Conservation (phyloP, 192 early-diverging fungal species). For the Entophlyctis luteolus region DNA sequence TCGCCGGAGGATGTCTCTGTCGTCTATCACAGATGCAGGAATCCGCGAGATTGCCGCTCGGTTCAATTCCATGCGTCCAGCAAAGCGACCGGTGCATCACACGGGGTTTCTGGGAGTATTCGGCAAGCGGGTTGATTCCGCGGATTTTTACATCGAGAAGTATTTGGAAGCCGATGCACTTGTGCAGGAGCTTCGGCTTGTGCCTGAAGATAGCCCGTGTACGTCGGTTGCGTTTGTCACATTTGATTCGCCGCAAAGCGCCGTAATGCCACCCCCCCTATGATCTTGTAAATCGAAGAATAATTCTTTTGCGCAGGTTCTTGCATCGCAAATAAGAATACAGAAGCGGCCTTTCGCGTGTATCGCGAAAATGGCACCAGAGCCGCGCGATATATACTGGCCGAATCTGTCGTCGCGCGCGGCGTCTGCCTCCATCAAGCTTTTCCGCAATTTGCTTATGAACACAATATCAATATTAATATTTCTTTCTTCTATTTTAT, state of each 20-base stretch:
- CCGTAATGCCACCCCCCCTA: conserved; percentile 27
- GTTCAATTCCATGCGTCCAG: conserved; percentile 30
- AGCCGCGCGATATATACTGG: conserved; percentile 59
- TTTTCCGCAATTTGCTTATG: conserved; percentile 41
- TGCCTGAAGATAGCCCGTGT: conserved; percentile 35
- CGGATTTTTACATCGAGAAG: conserved; percentile 36
- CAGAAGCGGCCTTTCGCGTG: conserved; percentile 47
- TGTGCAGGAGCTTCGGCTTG: conserved; percentile 29
- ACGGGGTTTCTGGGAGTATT: conserved; percentile 46
- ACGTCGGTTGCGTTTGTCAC: conserved; percentile 55
- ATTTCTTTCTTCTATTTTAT: conserved; percentile 5
- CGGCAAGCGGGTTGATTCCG: conserved; percentile 43
- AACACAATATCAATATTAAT: conserved; percentile 18
- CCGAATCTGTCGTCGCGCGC: conserved; percentile 45
- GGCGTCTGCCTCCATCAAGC: conserved; percentile 44
- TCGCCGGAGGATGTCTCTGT: conserved; percentile 21
- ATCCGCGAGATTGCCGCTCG: conserved; percentile 40
- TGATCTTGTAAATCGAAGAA: background rate
- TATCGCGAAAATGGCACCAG: conserved; percentile 47
- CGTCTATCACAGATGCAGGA: conserved; percentile 26
- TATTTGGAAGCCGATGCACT: conserved; percentile 41
- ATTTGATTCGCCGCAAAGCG: conserved; percentile 54
- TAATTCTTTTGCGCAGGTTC: conserved; percentile 19
- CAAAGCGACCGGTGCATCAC: conserved; percentile 37
- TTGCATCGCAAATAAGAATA: conserved; percentile 46